These are phyloP conservation scores for Hippophae rhamnoides DNA, from an alignment of 306 rosid genomes.

Conservation along the genomic window DNA sequence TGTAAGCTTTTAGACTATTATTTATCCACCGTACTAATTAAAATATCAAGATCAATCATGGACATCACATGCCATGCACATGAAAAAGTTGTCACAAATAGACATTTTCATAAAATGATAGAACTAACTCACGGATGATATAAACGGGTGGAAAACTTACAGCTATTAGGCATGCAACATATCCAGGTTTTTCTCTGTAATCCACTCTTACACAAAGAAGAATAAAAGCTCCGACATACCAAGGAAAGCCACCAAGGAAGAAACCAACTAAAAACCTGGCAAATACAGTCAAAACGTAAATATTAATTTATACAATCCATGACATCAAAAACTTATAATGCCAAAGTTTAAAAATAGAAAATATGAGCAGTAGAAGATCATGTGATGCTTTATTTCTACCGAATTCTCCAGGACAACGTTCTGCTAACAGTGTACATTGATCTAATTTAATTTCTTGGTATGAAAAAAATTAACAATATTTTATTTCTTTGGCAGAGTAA, in stretches of 20 bases:
- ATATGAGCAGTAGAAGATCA: background rate
- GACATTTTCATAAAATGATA: too few species aligned
- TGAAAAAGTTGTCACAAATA: too few species aligned
- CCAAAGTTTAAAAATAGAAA: too few species aligned
- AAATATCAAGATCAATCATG: too few species aligned
- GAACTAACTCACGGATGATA: too few species aligned
- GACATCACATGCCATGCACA: too few species aligned
- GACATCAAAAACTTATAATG: too few species aligned
- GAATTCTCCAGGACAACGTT: background rate
- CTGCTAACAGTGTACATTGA: background rate
- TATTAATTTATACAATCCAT: background rate
- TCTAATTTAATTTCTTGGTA: background rate
- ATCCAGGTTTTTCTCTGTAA: conserved; percentile 74
- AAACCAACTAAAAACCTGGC: conserved; percentile 70
- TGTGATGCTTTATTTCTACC: background rate
- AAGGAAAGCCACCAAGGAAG: conserved; percentile 69
- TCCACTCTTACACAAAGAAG: conserved; percentile 56
- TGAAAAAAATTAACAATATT: too few species aligned
- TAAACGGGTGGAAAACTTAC: conserved; percentile 39
- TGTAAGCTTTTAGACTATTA: too few species aligned
- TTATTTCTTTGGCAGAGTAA: too few species aligned
- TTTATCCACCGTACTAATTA: too few species aligned
- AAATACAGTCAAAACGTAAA: conserved; percentile 9
- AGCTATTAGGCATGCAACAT: conserved; percentile 62
- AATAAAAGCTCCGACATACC: conserved; percentile 63